A percentile compares a stretch with the other conserved stretches of the same genome.
These are phyloP conservation scores for Triticum monococcum DNA, from an alignment of 176 grass and related monocot genomes.

Conservation along the genomic window DNA sequence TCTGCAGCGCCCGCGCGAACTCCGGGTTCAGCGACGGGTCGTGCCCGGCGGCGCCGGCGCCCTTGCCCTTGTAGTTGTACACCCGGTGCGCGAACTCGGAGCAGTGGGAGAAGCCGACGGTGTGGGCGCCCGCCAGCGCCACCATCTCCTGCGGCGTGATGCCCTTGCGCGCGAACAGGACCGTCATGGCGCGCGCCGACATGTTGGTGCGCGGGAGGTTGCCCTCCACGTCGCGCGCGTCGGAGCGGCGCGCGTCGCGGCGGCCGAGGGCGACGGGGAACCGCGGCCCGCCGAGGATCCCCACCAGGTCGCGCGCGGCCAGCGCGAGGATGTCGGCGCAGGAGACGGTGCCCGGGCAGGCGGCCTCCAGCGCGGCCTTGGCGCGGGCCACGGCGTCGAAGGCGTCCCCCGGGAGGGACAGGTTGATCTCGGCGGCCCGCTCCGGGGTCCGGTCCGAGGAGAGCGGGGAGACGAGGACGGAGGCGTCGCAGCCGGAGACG, in stretches of 20 bases:
- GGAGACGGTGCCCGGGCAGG: conserved; percentile 70
- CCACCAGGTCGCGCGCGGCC: conserved; percentile 71
- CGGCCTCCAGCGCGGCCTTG: conserved; percentile 65
- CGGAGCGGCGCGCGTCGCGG: conserved; percentile 58
- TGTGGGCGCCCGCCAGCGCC: conserved; percentile 86
- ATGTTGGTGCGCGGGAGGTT: conserved; percentile 82
- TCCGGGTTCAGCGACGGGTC: conserved; percentile 68
- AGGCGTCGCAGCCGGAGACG: conserved; percentile 84
- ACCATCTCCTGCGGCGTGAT: conserved; percentile 71
- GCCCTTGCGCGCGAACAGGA: conserved; percentile 56
- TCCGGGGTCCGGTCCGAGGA: conserved; percentile 28
- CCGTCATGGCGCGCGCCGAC: conserved; percentile 54
- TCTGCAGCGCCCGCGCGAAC: conserved; percentile 66
- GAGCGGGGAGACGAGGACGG: conserved; percentile 60
- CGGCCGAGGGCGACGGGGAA: conserved; percentile 65
- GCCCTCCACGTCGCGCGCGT: conserved; percentile 36
- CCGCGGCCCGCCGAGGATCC: conserved; percentile 57
- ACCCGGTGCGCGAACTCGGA: conserved; percentile 77
- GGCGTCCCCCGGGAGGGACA: conserved; percentile 80
- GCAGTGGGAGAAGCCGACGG: conserved; percentile 96
- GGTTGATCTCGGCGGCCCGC: conserved; percentile 82
- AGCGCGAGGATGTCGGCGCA: conserved; percentile 81
- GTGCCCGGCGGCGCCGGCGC: background rate
- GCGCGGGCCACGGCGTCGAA: conserved; percentile 78
- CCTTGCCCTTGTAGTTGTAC: conserved; percentile 37